Percentiles rank a stretch among this genome's conserved stretches.
These are phyloP conservation scores for Coffea humblotiana DNA, from an alignment of 305 asterid genomes.

Conservation along the genomic window DNA sequence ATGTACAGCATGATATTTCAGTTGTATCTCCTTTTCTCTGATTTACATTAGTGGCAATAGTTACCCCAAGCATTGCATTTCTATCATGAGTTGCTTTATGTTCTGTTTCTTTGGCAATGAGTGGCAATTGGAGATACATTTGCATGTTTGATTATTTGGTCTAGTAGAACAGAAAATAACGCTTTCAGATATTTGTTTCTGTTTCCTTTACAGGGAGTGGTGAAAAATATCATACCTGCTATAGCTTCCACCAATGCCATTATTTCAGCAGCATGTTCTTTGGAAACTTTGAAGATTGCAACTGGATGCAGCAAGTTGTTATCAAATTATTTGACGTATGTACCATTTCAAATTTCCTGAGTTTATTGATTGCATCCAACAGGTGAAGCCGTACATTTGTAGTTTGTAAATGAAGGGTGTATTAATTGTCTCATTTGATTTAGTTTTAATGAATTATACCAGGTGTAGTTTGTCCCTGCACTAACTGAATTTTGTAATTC, in stretches of 20 bases:
- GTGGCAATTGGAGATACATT: background rate
- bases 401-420: background rate
- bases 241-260: conserved; percentile 98
- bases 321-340: conserved; percentile 86
- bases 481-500: background rate
- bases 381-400: background rate
- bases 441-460: background rate
- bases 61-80: background rate
- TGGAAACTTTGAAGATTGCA: conserved; percentile 93
- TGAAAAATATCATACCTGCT: conserved; percentile 97
- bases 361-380: background rate
- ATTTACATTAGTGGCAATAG: background rate
- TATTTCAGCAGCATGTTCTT: conserved; percentile 94
- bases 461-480: background rate
- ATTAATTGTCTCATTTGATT: background rate
- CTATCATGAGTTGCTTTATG: background rate
- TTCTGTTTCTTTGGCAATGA: background rate
- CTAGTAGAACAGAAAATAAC: background rate
- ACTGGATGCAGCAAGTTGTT: conserved; percentile 93
- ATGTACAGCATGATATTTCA: background rate
- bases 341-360: conserved; percentile 9
- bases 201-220: conserved; percentile 77
- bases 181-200: conserved; percentile 6
- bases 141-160: background rate
- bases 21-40: background rate